Evolutionary conservation across 306 rosid species (phyloP).

Genomic region (Rosa persica): DNA sequence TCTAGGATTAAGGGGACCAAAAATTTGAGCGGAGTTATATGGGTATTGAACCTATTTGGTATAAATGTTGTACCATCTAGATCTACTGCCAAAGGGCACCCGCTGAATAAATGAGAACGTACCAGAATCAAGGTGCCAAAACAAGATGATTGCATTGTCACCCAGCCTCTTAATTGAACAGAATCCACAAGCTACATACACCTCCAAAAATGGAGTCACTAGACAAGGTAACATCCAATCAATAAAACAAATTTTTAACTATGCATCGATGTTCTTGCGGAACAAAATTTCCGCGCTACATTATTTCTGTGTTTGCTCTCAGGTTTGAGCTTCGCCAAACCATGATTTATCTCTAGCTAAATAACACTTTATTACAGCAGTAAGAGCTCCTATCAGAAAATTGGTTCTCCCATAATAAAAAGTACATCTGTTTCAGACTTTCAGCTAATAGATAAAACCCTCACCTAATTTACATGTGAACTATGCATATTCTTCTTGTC

Average conservation of each 20-base stretch:
- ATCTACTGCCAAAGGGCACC: not conserved
- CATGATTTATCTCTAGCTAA: not conserved
- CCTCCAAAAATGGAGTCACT: not conserved
- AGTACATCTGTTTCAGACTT: slow-evolving; percentile 14
- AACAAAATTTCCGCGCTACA: not conserved
- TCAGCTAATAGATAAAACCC: not conserved
- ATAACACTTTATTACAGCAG: slow-evolving; percentile 10
- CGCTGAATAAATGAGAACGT: not conserved
- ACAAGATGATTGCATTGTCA: not conserved
- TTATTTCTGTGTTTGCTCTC: slow-evolving; percentile 15
- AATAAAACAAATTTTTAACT: not conserved
- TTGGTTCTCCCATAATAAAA: not conserved
- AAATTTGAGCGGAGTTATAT: not conserved
- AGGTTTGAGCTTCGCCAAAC: slow-evolving; percentile 8
- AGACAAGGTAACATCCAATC: not conserved
- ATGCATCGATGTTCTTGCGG: slow-evolving; percentile 1
- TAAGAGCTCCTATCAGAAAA: slow-evolving; percentile 15
- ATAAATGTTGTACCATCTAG: not conserved
- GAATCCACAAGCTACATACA: not conserved
- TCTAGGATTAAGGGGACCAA: not conserved
- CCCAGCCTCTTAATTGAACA: not conserved
- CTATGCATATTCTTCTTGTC: slow-evolving; percentile 1
- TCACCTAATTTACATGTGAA: slow-evolving; percentile 20
- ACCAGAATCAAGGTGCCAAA: not conserved
- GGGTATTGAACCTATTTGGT: not conserved